Evolutionary conservation across 148 eudicot species (phyloP).

Genomic region (Chenopodium quinoa): DNA sequence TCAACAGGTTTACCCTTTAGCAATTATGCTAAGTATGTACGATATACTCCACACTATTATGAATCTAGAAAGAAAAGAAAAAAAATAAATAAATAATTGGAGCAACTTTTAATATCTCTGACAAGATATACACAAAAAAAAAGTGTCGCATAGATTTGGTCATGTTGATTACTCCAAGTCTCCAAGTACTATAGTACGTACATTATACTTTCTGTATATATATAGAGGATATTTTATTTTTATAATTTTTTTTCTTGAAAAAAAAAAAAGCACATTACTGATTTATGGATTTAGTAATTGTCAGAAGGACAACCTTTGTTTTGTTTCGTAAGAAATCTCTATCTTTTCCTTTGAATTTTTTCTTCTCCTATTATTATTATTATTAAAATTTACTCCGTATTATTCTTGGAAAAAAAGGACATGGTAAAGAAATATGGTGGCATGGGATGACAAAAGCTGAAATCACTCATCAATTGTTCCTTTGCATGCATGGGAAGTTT

Average conservation of each 20-base stretch:
- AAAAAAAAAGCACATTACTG: neutral
- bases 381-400: neutral
- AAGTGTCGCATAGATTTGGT: neutral
- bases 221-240: neutral
- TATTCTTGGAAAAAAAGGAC: neutral
- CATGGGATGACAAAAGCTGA: constrained; percentile 18
- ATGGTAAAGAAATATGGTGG: neutral
- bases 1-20: too few relatives aligned
- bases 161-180: neutral
- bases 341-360: constrained; percentile 12
- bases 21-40: too few relatives aligned
- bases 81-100: neutral
- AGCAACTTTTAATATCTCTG: neutral
- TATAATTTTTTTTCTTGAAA: too few relatives aligned
- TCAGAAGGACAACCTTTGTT: constrained; percentile 23
- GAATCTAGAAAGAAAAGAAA: too few relatives aligned
- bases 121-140: neutral
- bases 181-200: constrained; percentile 1
- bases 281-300: constrained; percentile 26
- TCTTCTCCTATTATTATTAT: neutral
- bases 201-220: neutral
- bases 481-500: constrained; percentile 29
- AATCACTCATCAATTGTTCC: constrained; percentile 36
- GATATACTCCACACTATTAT: too few relatives aligned
- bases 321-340: constrained; percentile 20